Evolutionary conservation across 495 filamentous ascomycete genomes (phyloP).

Genomic region (Talaromyces adpressus): DNA sequence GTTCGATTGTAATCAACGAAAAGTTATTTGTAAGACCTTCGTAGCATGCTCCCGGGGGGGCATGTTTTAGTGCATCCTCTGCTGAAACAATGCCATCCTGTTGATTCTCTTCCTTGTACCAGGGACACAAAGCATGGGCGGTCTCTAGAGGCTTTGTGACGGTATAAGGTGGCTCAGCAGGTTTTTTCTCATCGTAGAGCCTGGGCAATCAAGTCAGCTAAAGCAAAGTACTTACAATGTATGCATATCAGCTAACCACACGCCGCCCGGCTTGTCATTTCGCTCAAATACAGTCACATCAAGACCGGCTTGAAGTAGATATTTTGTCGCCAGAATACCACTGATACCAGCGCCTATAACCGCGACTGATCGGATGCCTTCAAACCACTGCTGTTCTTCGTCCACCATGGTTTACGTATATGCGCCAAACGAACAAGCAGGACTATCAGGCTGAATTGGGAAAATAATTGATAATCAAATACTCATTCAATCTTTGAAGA

Average conservation of each 20-base stretch:
- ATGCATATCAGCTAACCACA: neutral
- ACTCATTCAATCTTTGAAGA: neutral
- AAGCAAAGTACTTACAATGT: neutral
- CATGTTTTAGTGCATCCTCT: neutral
- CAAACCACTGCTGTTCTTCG: neutral
- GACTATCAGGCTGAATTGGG: neutral
- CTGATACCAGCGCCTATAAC: slow-evolving; percentile 2
- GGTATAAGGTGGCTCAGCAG: neutral
- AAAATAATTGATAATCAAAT: neutral
- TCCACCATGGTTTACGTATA: neutral
- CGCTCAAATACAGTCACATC: slow-evolving; percentile 1
- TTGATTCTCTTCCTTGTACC: neutral
- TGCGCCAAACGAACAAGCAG: neutral
- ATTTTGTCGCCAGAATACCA: slow-evolving; percentile 1
- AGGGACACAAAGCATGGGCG: neutral
- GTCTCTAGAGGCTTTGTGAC: neutral
- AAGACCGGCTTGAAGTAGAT: slow-evolving; percentile 1
- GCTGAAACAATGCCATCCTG: neutral
- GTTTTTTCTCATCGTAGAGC: neutral
- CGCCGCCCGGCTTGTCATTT: neutral
- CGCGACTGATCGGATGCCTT: neutral
- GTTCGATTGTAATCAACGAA: neutral
- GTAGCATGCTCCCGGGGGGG: neutral
- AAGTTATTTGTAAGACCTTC: slow-evolving; percentile 2
- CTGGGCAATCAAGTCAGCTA: neutral